Conservation (phyloP, 1,284 basidiomycete genomes). For the Erythrobasidium hasegawianum region DNA sequence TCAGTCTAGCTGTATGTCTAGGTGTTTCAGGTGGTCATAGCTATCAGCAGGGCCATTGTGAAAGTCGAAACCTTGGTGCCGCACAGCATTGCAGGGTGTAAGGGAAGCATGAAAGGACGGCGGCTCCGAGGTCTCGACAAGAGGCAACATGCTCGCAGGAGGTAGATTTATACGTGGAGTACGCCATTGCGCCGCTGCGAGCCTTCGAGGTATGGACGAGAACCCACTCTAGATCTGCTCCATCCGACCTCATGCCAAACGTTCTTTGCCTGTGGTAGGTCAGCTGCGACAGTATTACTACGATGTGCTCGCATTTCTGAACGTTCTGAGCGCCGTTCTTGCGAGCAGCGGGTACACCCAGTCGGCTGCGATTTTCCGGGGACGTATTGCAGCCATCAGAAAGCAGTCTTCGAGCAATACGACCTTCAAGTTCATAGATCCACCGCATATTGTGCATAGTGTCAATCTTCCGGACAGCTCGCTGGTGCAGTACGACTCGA, state of each 20-base stretch:
- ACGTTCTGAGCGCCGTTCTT: background rate
- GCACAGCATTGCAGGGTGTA: too few relatives aligned
- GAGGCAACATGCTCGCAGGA: too few relatives aligned
- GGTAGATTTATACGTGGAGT: too few relatives aligned
- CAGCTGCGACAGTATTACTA: background rate
- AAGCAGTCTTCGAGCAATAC: constrained; percentile 18
- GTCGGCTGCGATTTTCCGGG: constrained; percentile 32
- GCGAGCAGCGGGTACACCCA: constrained; percentile 30
- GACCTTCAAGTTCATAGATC: constrained; percentile 25
- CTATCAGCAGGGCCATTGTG: too few relatives aligned
- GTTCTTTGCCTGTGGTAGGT: constrained; percentile 32
- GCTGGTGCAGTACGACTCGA: constrained; percentile 31
- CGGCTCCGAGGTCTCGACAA: too few relatives aligned
- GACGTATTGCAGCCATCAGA: constrained; percentile 25
- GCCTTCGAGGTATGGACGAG: too few relatives aligned
- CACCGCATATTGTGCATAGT: constrained; percentile 28
- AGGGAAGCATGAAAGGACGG: too few relatives aligned
- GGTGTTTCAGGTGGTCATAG: too few relatives aligned
- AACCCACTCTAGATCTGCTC: too few relatives aligned
- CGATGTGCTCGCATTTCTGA: background rate
- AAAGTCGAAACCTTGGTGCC: too few relatives aligned
- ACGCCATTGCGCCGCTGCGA: too few relatives aligned
- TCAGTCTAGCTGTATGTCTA: too few relatives aligned
- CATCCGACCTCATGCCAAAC: constrained; percentile 6
- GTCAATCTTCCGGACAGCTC: constrained; percentile 30